These are phyloP conservation scores for Purpureocillium takamizusanense DNA, from an alignment of 2,329 filamentous ascomycete species.

Conservation along the genomic window DNA sequence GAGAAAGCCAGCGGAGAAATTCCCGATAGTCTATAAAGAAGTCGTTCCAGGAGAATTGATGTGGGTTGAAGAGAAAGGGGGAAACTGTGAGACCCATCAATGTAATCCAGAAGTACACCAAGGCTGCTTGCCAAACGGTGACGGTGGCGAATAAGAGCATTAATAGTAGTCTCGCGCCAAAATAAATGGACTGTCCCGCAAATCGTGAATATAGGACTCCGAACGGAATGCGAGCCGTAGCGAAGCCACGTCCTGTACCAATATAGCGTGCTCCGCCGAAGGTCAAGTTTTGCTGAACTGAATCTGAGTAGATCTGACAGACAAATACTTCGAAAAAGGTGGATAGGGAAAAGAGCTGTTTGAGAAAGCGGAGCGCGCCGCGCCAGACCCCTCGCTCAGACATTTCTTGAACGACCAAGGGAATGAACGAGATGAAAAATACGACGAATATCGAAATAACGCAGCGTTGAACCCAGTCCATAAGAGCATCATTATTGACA, in stretches of 20 bases:
- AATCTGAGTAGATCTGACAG: conserved; percentile 96
- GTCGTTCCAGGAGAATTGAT: conserved; percentile 97
- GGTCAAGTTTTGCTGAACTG: conserved; percentile 85
- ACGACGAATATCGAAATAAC: conserved; percentile 97
- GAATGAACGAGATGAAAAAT: conserved; percentile 95
- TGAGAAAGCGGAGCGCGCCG: conserved; percentile 80
- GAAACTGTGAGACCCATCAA: conserved; percentile 80
- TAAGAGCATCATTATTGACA: conserved; percentile 73
- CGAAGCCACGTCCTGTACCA: conserved; percentile 97
- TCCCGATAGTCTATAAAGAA: conserved; percentile 99
- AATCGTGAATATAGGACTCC: conserved; percentile 95
- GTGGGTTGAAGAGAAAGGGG: conserved; percentile 96
- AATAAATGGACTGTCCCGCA: conserved; percentile 91
- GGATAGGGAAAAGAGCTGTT: conserved; percentile 90
- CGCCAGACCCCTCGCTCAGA: conserved; percentile 92
- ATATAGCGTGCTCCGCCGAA: conserved; percentile 97
- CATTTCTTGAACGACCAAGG: conserved; percentile 85
- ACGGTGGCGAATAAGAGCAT: conserved; percentile 94
- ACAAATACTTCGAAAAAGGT: conserved; percentile 98
- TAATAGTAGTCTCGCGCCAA: conserved; percentile 79
- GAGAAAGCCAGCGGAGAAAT: conserved; percentile 92
- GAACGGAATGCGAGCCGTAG: conserved; percentile 97
- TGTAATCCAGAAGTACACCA: conserved; percentile 95
- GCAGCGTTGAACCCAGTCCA: conserved; percentile 90
- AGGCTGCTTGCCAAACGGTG: conserved; percentile 80